These are phyloP conservation scores for Plectosphaerella cucumerina DNA, from an alignment of 2,329 filamentous ascomycete genomes.

Conservation along the genomic window DNA sequence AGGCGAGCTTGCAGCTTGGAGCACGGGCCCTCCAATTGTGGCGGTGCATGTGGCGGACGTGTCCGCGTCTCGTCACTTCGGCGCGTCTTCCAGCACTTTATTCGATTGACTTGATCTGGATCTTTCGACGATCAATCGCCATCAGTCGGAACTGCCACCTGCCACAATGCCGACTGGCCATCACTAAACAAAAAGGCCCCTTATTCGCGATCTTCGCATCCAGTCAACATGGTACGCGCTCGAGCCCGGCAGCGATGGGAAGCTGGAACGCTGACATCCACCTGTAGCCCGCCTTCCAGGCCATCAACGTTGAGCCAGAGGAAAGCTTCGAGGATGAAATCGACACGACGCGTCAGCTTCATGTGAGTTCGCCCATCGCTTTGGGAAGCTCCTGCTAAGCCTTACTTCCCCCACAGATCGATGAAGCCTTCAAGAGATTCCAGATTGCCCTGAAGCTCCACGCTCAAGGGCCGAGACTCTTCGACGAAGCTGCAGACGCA, in stretches of 20 bases:
- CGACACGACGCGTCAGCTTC: conserved; percentile 92
- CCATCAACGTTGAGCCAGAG: conserved; percentile 92
- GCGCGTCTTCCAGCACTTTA: background rate
- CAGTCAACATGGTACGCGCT: too few relatives aligned
- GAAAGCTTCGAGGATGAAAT: conserved; percentile 86
- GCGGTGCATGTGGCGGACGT: background rate
- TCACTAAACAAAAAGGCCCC: too few relatives aligned
- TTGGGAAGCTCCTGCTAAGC: background rate
- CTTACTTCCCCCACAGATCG: conserved; percentile 53
- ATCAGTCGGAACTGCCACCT: too few relatives aligned
- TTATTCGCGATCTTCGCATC: too few relatives aligned
- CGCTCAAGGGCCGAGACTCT: conserved; percentile 75
- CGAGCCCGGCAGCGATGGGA: too few relatives aligned
- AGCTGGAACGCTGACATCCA: too few relatives aligned
- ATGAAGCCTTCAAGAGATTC: conserved; percentile 93
- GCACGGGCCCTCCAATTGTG: conserved; percentile 59
- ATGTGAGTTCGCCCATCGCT: conserved; percentile 40
- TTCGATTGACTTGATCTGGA: background rate
- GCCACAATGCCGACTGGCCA: too few relatives aligned
- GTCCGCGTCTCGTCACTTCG: background rate
- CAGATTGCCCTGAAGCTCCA: conserved; percentile 88
- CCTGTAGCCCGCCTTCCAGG: conserved; percentile 64
- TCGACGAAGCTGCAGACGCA: conserved; percentile 71
- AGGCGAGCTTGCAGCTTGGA: conserved; percentile 53
- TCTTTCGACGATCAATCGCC: too few relatives aligned